Percentiles rank a stretch among this genome's conserved stretches.
phyloP scores from a whole-genome alignment of 2,329 filamentous ascomycete genomes.

The Pseudogymnoascus sp. region DNA sequence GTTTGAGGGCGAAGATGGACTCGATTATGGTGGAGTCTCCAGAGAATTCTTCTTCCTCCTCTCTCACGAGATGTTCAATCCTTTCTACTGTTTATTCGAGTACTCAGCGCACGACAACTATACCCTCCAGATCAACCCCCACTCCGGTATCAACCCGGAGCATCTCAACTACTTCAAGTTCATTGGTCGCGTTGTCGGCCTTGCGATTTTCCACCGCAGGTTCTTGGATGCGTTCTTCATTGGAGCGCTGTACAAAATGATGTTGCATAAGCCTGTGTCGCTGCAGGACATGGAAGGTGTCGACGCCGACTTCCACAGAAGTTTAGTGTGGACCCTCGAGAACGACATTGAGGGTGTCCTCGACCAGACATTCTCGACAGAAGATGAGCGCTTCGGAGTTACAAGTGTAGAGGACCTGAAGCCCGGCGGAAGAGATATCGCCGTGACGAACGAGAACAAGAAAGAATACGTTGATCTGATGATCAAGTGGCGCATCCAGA shows the following conservation, averaged over 20 bases:
- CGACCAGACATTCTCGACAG: constrained; percentile 92
- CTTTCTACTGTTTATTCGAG: constrained; percentile 98
- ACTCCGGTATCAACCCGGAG: constrained; percentile 98
- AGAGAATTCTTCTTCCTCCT: constrained; percentile 99
- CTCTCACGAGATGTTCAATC: constrained; percentile 99
- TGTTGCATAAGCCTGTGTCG: constrained; percentile 83
- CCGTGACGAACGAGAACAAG: constrained; percentile 98
- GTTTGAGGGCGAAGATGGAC: constrained; percentile 94
- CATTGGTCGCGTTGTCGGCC: constrained; percentile 90
- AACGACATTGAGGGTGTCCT: constrained; percentile 91
- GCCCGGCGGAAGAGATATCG: constrained; percentile 79
- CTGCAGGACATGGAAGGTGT: constrained; percentile 98
- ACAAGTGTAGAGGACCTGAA: constrained; percentile 91
- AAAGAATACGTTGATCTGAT: constrained; percentile 97
- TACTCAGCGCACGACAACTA: constrained; percentile 99
- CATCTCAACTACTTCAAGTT: constrained; percentile 99
- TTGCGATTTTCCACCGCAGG: constrained; percentile 95
- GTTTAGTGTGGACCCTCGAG: constrained; percentile 93
- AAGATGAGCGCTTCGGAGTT: constrained; percentile 95
- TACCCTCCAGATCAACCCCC: constrained; percentile 97
- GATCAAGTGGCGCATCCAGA: constrained; percentile 98
- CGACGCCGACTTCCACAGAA: constrained; percentile 94
- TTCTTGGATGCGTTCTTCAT: constrained; percentile 99
- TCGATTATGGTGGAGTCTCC: constrained; percentile 96
- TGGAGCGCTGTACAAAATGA: constrained; percentile 98